phyloP scores from a whole-genome alignment of 257 asterid genomes.

The Eucommia ulmoides region DNA sequence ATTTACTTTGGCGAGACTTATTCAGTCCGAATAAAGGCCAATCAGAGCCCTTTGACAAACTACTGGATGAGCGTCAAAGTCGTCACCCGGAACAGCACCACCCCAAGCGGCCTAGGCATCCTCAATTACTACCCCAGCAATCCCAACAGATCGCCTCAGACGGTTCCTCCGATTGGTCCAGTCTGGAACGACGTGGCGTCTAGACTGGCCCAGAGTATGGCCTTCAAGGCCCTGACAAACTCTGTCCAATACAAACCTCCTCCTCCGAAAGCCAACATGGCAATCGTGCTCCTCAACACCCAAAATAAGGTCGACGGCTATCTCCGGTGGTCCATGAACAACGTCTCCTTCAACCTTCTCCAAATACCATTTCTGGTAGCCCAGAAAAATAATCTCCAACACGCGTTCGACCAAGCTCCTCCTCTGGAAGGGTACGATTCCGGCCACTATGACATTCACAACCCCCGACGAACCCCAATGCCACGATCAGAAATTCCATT shows the following conservation, averaged over 20 bases:
- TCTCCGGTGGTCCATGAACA: neutral
- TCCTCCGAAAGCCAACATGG: neutral
- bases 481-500: neutral
- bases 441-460: conserved; percentile 27
- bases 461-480: neutral
- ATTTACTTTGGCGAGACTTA: neutral
- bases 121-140: neutral
- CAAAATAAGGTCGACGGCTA: neutral
- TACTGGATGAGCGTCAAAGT: neutral
- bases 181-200: neutral
- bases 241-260: neutral
- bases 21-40: neutral
- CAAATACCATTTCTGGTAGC: neutral
- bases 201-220: neutral
- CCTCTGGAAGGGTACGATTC: conserved; percentile 56
- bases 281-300: neutral
- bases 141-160: neutral
- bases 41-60: neutral
- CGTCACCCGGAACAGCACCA: neutral
- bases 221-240: neutral
- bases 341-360: neutral
- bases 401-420: neutral
- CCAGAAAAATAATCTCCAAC: neutral
- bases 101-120: neutral
- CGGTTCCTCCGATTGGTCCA: neutral